Percentiles rank a stretch among this genome's conserved stretches.
These are phyloP conservation scores for Scenedesmus sp. DNA, from an alignment of 163 green algal species.

Conservation along the genomic window DNA sequence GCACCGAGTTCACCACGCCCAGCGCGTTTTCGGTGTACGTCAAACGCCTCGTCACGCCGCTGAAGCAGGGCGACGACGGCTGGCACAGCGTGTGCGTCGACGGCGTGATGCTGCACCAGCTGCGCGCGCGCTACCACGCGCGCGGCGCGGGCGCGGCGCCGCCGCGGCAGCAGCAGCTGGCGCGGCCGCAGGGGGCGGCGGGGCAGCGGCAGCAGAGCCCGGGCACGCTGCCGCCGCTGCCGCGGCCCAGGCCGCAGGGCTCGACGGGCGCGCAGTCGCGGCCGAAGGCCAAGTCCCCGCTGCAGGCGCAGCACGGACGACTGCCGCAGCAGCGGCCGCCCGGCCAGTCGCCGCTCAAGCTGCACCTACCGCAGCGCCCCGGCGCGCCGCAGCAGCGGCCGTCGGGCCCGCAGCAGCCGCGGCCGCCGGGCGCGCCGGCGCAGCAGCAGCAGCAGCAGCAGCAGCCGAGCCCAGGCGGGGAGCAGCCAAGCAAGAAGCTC, in stretches of 20 bases:
- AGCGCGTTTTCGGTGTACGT: conserved; percentile 74
- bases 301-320: conserved; percentile 6
- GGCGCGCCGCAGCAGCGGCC: background rate
- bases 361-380: background rate
- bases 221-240: background rate
- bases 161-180: background rate
- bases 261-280: conserved; percentile 34
- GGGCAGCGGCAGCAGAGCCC: conserved; percentile 3
- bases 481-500: background rate
- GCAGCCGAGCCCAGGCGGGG: conserved; percentile 1
- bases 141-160: conserved; percentile 1
- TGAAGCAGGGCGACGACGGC: conserved; percentile 78
- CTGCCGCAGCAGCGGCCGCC: background rate
- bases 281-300: background rate
- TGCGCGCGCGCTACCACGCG: conserved; percentile 25
- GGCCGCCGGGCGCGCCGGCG: background rate
- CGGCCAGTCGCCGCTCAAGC: background rate
- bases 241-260: background rate
- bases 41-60: conserved; percentile 68
- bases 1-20: conserved; percentile 55
- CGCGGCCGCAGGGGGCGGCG: background rate
- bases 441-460: conserved; percentile 34
- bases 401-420: conserved; percentile 13
- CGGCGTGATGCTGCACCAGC: conserved; percentile 41
- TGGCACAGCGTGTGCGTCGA: conserved; percentile 75